Percentiles rank a stretch among this genome's conserved stretches.
These are phyloP conservation scores for Fusarium coicis DNA, from an alignment of 2,329 filamentous ascomycete species.

Conservation along the genomic window DNA sequence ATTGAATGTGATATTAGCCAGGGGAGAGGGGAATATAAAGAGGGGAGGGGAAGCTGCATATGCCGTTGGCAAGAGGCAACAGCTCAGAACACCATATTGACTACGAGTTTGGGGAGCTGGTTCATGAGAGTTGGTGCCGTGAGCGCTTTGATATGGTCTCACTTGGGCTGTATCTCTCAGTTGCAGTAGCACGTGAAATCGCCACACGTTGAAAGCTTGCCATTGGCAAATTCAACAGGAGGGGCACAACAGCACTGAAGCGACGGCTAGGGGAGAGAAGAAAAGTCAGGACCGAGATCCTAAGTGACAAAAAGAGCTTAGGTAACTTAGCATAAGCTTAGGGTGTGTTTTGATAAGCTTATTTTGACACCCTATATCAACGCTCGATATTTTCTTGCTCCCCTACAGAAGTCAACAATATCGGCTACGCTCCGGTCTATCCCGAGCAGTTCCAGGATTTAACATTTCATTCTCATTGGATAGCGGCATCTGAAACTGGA, in stretches of 20 bases:
- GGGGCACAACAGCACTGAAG: slow-evolving; percentile 11
- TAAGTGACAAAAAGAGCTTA: background rate
- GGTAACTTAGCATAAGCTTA: background rate
- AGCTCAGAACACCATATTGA: slow-evolving; percentile 39
- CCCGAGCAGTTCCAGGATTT: slow-evolving; percentile 10
- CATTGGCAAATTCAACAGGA: slow-evolving; percentile 20
- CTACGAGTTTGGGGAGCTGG: slow-evolving; percentile 22
- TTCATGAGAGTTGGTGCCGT: slow-evolving; percentile 39
- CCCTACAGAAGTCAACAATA: background rate
- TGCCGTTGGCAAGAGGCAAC: slow-evolving; percentile 33
- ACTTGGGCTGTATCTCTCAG: slow-evolving; percentile 35
- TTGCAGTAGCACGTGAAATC: slow-evolving; percentile 47
- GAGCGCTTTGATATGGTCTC: slow-evolving; percentile 42
- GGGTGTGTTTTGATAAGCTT: background rate
- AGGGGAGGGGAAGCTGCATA: slow-evolving; percentile 12
- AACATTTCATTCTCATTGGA: background rate
- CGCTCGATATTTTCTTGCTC: background rate
- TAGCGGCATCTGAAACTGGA: background rate
- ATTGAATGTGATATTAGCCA: slow-evolving; percentile 1
- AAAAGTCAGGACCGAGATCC: background rate
- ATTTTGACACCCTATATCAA: background rate
- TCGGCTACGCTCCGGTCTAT: slow-evolving; percentile 23
- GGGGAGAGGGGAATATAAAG: slow-evolving; percentile 12
- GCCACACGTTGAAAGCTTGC: slow-evolving; percentile 43
- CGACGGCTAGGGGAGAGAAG: background rate